These are phyloP conservation scores for Chaetoceros muelleri DNA, from an alignment of 108 stramenopile species.

Conservation along the genomic window DNA sequence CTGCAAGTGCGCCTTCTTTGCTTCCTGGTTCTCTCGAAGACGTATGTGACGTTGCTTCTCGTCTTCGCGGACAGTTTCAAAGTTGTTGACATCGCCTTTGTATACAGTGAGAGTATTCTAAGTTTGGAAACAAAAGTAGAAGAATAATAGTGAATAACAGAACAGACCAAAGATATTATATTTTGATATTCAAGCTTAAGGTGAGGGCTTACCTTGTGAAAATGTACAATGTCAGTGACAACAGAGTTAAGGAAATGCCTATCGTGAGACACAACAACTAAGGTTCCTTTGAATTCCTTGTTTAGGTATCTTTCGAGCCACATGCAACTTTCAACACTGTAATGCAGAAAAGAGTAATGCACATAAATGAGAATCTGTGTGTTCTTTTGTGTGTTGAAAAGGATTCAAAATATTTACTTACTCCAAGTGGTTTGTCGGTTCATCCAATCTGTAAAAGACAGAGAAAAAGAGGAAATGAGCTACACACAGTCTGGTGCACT, in stretches of 20 bases:
- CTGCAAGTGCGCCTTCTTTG: slow-evolving; percentile 56
- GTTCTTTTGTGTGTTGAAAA: no score
- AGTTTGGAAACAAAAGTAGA: no score
- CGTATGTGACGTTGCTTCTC: slow-evolving; percentile 51
- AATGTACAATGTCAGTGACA: slow-evolving; percentile 84
- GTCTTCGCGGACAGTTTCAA: slow-evolving; percentile 69
- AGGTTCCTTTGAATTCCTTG: slow-evolving; percentile 53
- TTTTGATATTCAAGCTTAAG: no score
- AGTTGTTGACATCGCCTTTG: slow-evolving; percentile 79
- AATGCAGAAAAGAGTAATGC: slow-evolving; percentile 8
- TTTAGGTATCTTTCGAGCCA: slow-evolving; percentile 88
- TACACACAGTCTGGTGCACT: no score
- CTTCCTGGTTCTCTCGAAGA: slow-evolving; percentile 54
- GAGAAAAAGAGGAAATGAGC: no score
- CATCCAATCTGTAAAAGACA: slow-evolving; percentile 34
- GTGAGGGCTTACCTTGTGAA: no score
- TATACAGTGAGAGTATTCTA: slow-evolving; percentile 69
- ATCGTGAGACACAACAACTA: slow-evolving; percentile 90
- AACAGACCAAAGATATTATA: no score
- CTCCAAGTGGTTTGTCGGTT: slow-evolving; percentile 57
- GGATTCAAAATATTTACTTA: no score
- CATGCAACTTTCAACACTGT: slow-evolving; percentile 71
- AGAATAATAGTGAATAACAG: no score
- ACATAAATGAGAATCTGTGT: slow-evolving; percentile 7
- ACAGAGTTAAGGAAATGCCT: slow-evolving; percentile 84